Percentiles rank a stretch among this genome's conserved stretches.
These are phyloP conservation scores for Pseudisothecium myosuroides DNA, from an alignment of 225 moss, liverwort and hornwort species.

Conservation along the genomic window DNA sequence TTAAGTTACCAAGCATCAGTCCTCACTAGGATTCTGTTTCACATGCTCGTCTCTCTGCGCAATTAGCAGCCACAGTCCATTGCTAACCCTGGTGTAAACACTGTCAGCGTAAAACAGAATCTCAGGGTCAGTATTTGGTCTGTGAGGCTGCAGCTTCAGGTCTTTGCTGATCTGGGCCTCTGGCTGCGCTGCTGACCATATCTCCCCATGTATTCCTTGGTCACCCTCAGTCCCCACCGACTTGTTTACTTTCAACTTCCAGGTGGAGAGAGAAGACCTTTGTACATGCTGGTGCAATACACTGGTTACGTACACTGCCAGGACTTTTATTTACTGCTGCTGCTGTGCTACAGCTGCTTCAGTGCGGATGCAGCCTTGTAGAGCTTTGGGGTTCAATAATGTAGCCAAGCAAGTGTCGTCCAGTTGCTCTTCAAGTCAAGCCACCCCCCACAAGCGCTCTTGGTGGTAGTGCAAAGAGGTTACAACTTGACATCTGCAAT, in stretches of 20 bases:
- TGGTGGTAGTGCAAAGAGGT: neutral
- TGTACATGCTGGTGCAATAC: too few species aligned
- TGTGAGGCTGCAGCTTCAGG: neutral
- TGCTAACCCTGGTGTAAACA: neutral
- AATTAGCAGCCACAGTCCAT: neutral
- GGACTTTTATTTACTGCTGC: neutral
- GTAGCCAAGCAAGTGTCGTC: neutral
- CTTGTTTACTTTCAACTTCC: neutral
- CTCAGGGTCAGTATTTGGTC: neutral
- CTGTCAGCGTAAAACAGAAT: neutral
- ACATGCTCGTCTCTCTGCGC: neutral
- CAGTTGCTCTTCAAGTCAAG: neutral
- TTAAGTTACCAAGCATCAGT: neutral
- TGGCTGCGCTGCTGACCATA: neutral
- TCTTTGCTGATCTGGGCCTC: neutral
- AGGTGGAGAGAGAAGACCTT: neutral
- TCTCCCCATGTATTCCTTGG: neutral
- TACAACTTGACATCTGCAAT: neutral
- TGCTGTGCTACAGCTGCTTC: neutral
- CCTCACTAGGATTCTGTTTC: neutral
- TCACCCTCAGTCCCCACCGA: neutral
- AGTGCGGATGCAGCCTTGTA: neutral
- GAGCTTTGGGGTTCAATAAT: slow-evolving; percentile 8
- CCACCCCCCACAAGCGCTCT: neutral
- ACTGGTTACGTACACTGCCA: neutral